phyloP scores from a whole-genome alignment of 352 stramenopile genomes.

The Phytophthora pinifolia region DNA sequence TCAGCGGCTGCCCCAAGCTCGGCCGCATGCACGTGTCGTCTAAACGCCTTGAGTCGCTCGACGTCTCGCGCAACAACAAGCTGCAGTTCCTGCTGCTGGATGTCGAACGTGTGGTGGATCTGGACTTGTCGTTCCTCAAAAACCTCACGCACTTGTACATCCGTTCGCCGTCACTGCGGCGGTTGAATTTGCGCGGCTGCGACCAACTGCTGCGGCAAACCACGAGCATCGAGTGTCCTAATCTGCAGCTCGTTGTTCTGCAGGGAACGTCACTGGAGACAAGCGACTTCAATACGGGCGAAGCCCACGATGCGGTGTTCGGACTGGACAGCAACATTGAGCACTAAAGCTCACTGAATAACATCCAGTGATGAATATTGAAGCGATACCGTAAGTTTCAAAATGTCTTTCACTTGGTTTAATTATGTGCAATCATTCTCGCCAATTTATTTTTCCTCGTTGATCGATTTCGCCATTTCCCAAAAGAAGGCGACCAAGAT shows the following conservation, averaged over 20 bases:
- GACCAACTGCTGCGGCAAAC: slow-evolving; percentile 37
- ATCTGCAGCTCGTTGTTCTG: slow-evolving; percentile 36
- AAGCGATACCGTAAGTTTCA: too few relatives aligned
- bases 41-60: slow-evolving; percentile 35
- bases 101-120: slow-evolving; percentile 23
- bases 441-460: too few relatives aligned
- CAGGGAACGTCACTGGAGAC: slow-evolving; percentile 45
- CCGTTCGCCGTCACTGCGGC: slow-evolving; percentile 37
- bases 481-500: slow-evolving; percentile 27
- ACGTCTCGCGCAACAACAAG: slow-evolving; percentile 45
- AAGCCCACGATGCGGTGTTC: slow-evolving; percentile 23
- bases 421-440: too few relatives aligned
- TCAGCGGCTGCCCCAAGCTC: slow-evolving; percentile 52
- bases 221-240: slow-evolving; percentile 42
- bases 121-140: slow-evolving; percentile 71
- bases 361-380: slow-evolving; percentile 15
- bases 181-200: slow-evolving; percentile 52
- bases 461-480: slow-evolving; percentile 3
- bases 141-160: slow-evolving; percentile 58
- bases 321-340: slow-evolving; percentile 6
- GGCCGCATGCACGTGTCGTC: slow-evolving; percentile 60
- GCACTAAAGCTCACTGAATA: background rate
- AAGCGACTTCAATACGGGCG: slow-evolving; percentile 37
- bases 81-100: slow-evolving; percentile 55
- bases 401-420: too few relatives aligned